These are phyloP conservation scores for Kregervanrija fluxuum DNA, from an alignment of 805 yeast genomes.

Conservation along the genomic window DNA sequence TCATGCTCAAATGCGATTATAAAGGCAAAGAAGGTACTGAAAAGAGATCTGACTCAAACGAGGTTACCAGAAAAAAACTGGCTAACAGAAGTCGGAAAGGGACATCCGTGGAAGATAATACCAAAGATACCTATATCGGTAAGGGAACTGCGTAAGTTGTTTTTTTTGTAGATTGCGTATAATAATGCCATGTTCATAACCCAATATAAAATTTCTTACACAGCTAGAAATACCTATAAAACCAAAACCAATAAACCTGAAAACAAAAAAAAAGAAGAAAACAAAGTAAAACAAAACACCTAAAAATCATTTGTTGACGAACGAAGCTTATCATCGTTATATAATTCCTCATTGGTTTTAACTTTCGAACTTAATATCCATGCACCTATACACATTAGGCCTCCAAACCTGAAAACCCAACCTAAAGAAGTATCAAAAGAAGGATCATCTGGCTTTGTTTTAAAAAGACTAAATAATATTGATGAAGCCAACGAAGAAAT, in stretches of 20 bases:
- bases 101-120: background rate
- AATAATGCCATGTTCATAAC: too few relatives aligned
- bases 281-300: too few relatives aligned
- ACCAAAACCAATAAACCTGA: too few relatives aligned
- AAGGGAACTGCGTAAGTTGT: too few relatives aligned
- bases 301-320: too few relatives aligned
- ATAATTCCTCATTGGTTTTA: conserved; percentile 33
- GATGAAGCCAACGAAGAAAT: conserved; percentile 42
- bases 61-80: background rate
- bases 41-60: conserved; percentile 19
- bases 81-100: background rate
- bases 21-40: background rate
- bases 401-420: conserved; percentile 55
- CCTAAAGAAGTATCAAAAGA: conserved; percentile 37
- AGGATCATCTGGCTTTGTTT: conserved; percentile 17
- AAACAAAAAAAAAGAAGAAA: too few relatives aligned
- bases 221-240: too few relatives aligned
- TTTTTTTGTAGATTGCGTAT: too few relatives aligned
- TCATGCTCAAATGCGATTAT: conserved; percentile 6
- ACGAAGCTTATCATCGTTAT: conserved; percentile 24
- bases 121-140: too few relatives aligned
- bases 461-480: conserved; percentile 34
- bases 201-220: too few relatives aligned
- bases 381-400: conserved; percentile 43
- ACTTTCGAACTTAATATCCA: conserved; percentile 33